Evolutionary conservation across 805 yeast genomes (phyloP).

Genomic region (Clavispora santaluciae): DNA sequence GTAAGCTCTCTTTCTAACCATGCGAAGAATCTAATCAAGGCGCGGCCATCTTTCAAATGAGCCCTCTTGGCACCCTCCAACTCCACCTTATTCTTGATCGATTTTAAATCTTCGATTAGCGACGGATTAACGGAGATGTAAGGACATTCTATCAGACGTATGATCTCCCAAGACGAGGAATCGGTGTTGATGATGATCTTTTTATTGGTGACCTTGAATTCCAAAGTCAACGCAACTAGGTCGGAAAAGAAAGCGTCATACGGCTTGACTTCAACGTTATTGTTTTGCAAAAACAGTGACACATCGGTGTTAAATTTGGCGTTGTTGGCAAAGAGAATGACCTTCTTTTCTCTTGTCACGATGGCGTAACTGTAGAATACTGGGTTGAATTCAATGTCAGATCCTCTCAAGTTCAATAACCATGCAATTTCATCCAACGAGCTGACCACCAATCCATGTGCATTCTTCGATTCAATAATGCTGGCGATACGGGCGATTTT

Average conservation of each 20-base stretch:
- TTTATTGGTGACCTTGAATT: slow-evolving; percentile 25
- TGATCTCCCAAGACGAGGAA: slow-evolving; percentile 36
- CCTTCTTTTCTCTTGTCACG: slow-evolving; percentile 23
- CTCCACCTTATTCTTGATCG: slow-evolving; percentile 47
- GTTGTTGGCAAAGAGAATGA: slow-evolving; percentile 41
- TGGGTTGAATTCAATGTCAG: slow-evolving; percentile 52
- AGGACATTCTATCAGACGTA: slow-evolving; percentile 28
- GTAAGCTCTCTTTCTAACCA: slow-evolving; percentile 56
- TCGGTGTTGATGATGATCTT: slow-evolving; percentile 27
- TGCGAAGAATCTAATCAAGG: slow-evolving; percentile 48
- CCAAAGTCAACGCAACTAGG: slow-evolving; percentile 35
- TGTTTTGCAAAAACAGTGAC: slow-evolving; percentile 18
- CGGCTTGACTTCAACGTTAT: slow-evolving; percentile 29
- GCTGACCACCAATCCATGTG: slow-evolving; percentile 37
- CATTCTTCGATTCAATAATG: slow-evolving; percentile 18
- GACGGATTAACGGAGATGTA: slow-evolving; percentile 27
- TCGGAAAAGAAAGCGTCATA: slow-evolving; percentile 46
- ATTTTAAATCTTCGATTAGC: slow-evolving; percentile 47
- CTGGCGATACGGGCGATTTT: slow-evolving; percentile 49
- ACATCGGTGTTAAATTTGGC: slow-evolving; percentile 33
- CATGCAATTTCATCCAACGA: slow-evolving; percentile 53
- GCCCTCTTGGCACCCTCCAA: slow-evolving; percentile 47
- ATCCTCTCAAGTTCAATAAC: slow-evolving; percentile 50
- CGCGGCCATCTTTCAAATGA: slow-evolving; percentile 56
- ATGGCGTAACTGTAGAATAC: slow-evolving; percentile 44